Conservation (phyloP, 164 flowering plant genomes). For the Protea cynaroides region DNA sequence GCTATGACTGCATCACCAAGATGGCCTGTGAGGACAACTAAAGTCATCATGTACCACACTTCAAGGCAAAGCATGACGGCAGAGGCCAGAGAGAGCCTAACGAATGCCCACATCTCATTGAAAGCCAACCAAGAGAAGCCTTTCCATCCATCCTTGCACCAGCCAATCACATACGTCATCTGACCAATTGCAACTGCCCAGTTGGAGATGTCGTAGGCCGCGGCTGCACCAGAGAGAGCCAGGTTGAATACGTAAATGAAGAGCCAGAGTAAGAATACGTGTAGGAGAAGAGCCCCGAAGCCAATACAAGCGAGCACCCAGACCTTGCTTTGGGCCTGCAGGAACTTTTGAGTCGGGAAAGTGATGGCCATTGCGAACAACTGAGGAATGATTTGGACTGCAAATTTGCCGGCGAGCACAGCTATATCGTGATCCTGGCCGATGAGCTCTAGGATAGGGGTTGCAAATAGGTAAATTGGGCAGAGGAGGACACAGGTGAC, state of each 20-base stretch:
- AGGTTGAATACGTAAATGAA: slow-evolving; percentile 52
- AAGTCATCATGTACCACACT: slow-evolving; percentile 79
- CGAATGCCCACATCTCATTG: slow-evolving; percentile 65
- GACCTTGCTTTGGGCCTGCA: slow-evolving; percentile 83
- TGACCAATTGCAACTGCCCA: slow-evolving; percentile 65
- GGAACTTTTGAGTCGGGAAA: slow-evolving; percentile 78
- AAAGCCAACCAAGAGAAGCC: slow-evolving; percentile 85
- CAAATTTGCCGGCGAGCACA: slow-evolving; percentile 56
- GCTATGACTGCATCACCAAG: slow-evolving; percentile 58
- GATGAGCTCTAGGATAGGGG: slow-evolving; percentile 53
- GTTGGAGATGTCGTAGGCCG: slow-evolving; percentile 50
- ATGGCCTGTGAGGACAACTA: slow-evolving; percentile 58
- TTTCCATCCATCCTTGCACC: slow-evolving; percentile 79
- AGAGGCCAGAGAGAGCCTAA: slow-evolving; percentile 79
- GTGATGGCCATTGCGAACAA: slow-evolving; percentile 76
- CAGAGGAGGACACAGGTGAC: slow-evolving; percentile 36
- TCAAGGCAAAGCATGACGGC: slow-evolving; percentile 88
- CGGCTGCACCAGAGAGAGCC: slow-evolving; percentile 72
- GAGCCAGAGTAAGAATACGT: slow-evolving; percentile 37
- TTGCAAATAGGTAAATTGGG: slow-evolving; percentile 62
- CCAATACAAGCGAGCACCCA: slow-evolving; percentile 59
- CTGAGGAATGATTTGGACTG: slow-evolving; percentile 67
- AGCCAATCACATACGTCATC: slow-evolving; percentile 48
- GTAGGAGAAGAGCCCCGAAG: slow-evolving; percentile 37
- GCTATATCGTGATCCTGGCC: slow-evolving; percentile 66